Conservation (phyloP, 2,329 filamentous ascomycete genomes). For the Verticillium nonalfalfae region DNA sequence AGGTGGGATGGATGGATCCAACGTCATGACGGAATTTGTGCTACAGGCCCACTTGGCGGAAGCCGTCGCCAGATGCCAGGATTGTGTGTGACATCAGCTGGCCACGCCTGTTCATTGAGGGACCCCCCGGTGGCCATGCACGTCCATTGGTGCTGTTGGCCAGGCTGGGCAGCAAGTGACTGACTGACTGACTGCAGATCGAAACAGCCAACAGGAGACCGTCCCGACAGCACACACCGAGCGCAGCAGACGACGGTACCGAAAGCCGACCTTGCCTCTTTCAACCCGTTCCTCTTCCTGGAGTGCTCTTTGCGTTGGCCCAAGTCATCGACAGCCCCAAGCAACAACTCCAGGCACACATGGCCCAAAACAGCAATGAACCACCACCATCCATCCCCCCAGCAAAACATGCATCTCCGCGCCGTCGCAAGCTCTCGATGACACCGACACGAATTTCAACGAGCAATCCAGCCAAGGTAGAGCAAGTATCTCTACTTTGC, state of each 20-base stretch:
- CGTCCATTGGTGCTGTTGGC: background rate
- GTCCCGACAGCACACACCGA: background rate
- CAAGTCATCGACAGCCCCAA: background rate
- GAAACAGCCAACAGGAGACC: background rate
- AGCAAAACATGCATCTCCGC: background rate
- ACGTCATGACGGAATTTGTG: background rate
- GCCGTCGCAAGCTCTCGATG: background rate
- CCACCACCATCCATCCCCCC: background rate
- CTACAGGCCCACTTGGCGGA: background rate
- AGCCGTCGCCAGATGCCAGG: background rate
- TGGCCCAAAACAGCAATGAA: background rate
- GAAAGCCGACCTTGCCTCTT: background rate
- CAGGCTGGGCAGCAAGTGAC: no score
- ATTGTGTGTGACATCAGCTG: background rate
- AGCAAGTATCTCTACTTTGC: background rate
- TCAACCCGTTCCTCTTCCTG: background rate
- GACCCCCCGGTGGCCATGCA: background rate
- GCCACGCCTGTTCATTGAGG: background rate
- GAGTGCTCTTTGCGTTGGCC: background rate
- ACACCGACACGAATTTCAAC: background rate
- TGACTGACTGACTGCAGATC: background rate
- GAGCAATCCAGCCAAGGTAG: background rate
- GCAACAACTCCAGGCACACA: background rate
- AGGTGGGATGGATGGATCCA: background rate
- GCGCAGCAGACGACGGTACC: background rate